Percentiles rank a stretch among this genome's conserved stretches.
Conservation (phyloP, 371 early-diverging fungal genomes). For the Phascolomyces articulosus region DNA sequence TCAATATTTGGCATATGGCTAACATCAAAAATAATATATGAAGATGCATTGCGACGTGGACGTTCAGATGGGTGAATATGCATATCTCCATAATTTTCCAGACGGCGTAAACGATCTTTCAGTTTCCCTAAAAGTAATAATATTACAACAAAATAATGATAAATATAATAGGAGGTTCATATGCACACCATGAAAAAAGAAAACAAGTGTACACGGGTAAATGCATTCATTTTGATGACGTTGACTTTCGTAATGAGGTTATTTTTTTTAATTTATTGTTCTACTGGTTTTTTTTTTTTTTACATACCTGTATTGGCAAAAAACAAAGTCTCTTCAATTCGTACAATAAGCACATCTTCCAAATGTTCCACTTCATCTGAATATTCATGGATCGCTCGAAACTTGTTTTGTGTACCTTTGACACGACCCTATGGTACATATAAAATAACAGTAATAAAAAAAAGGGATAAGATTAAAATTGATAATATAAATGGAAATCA, state of each 20-base stretch:
- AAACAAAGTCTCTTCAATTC: constrained; percentile 88
- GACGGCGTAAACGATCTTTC: constrained; percentile 87
- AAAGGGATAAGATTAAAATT: background rate
- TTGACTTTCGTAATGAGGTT: too few relatives aligned
- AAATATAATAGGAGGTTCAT: too few relatives aligned
- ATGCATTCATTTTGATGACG: too few relatives aligned
- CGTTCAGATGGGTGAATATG: constrained; percentile 82
- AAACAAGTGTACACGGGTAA: too few relatives aligned
- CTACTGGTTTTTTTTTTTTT: too few relatives aligned
- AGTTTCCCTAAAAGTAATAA: constrained; percentile 65
- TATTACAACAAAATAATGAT: too few relatives aligned
- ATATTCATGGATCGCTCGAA: constrained; percentile 63
- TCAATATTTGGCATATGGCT: constrained; percentile 86
- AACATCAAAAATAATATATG: constrained; percentile 86
- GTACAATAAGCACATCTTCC: constrained; percentile 83
- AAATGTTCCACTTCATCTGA: constrained; percentile 70
- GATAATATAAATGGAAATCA: too few relatives aligned
- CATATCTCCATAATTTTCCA: constrained; percentile 91
- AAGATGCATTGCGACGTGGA: constrained; percentile 65
- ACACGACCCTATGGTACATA: constrained; percentile 41
- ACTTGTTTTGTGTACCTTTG: constrained; percentile 43
- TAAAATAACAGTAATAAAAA: background rate
- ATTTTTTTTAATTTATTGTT: too few relatives aligned
- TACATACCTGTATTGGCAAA: constrained; percentile 92
- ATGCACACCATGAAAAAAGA: too few relatives aligned